These are phyloP conservation scores for Calonectria pteridis DNA, from an alignment of 2,329 filamentous ascomycete species.

Conservation along the genomic window DNA sequence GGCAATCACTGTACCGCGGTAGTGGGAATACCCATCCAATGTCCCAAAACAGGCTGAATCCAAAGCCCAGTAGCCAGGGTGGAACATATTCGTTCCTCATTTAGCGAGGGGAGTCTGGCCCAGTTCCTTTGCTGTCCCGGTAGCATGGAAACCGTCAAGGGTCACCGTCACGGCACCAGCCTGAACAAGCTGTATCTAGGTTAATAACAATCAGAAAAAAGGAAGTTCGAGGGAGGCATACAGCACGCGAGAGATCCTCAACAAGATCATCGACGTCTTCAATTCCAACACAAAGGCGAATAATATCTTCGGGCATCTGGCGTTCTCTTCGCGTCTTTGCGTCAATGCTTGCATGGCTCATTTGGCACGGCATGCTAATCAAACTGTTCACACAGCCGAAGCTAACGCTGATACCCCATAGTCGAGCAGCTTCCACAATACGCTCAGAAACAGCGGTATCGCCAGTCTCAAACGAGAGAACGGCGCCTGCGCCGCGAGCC, in stretches of 20 bases:
- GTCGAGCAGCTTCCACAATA: slow-evolving; percentile 90
- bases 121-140: slow-evolving; percentile 49
- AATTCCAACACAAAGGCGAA: slow-evolving; percentile 94
- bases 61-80: neutral
- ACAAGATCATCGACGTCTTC: slow-evolving; percentile 93
- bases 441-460: slow-evolving; percentile 86
- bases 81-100: slow-evolving; percentile 23
- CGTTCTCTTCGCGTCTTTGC: slow-evolving; percentile 90
- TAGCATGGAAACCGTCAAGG: slow-evolving; percentile 83
- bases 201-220: slow-evolving; percentile 37
- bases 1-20: neutral
- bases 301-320: slow-evolving; percentile 96
- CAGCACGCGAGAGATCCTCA: slow-evolving; percentile 90
- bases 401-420: slow-evolving; percentile 96
- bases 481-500: slow-evolving; percentile 92
- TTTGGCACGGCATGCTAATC: slow-evolving; percentile 99
- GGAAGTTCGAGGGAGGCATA: slow-evolving; percentile 64
- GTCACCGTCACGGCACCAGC: slow-evolving; percentile 92
- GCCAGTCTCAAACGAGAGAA: slow-evolving; percentile 96
- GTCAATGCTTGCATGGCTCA: slow-evolving; percentile 99
- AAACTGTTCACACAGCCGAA: slow-evolving; percentile 98
- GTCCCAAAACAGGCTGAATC: neutral
- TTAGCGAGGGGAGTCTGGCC: slow-evolving; percentile 47
- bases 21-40: neutral
- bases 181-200: slow-evolving; percentile 80